phyloP scores from a whole-genome alignment of 2,329 filamentous ascomycete genomes.

The Aspergillus melleus region DNA sequence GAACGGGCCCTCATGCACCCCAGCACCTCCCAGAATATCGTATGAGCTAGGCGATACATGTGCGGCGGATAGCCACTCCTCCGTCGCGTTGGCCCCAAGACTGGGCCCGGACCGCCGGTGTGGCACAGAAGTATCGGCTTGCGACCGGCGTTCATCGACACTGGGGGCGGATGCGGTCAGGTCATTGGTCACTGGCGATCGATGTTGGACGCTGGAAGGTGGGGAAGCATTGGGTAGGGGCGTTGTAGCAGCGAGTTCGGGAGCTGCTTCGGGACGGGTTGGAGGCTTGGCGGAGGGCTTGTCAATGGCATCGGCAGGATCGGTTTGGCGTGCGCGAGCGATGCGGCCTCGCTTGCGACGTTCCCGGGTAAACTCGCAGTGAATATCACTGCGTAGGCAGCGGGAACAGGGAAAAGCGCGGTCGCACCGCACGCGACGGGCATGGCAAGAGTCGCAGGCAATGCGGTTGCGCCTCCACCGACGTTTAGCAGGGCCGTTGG shows the following conservation, averaged over 20 bases:
- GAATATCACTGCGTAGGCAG: slow-evolving; percentile 69
- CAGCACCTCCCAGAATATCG: slow-evolving; percentile 27
- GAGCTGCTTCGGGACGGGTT: not conserved
- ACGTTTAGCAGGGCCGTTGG: slow-evolving; percentile 28
- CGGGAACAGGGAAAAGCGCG: slow-evolving; percentile 88
- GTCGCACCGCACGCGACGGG: slow-evolving; percentile 89
- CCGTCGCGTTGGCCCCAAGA: slow-evolving; percentile 26
- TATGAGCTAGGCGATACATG: slow-evolving; percentile 36
- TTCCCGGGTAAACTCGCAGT: slow-evolving; percentile 85
- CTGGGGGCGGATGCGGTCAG: slow-evolving; percentile 30
- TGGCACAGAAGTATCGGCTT: slow-evolving; percentile 20
- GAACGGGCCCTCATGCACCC: slow-evolving; percentile 28
- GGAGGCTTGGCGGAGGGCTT: slow-evolving; percentile 1
- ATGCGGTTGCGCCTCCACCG: slow-evolving; percentile 40
- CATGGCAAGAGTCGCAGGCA: slow-evolving; percentile 94
- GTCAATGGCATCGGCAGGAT: slow-evolving; percentile 11
- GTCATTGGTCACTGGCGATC: slow-evolving; percentile 31
- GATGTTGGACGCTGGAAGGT: slow-evolving; percentile 23
- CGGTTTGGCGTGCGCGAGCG: slow-evolving; percentile 68
- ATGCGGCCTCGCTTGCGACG: slow-evolving; percentile 93
- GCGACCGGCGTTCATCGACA: slow-evolving; percentile 30
- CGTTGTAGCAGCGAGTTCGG: slow-evolving; percentile 14
- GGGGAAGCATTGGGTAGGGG: slow-evolving; percentile 25
- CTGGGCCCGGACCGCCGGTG: slow-evolving; percentile 18
- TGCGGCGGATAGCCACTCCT: slow-evolving; percentile 35